Percentiles rank a stretch among this genome's conserved stretches.
These are phyloP conservation scores for Lecanosticta acicola DNA, from an alignment of 2,329 filamentous ascomycete species.

Conservation along the genomic window DNA sequence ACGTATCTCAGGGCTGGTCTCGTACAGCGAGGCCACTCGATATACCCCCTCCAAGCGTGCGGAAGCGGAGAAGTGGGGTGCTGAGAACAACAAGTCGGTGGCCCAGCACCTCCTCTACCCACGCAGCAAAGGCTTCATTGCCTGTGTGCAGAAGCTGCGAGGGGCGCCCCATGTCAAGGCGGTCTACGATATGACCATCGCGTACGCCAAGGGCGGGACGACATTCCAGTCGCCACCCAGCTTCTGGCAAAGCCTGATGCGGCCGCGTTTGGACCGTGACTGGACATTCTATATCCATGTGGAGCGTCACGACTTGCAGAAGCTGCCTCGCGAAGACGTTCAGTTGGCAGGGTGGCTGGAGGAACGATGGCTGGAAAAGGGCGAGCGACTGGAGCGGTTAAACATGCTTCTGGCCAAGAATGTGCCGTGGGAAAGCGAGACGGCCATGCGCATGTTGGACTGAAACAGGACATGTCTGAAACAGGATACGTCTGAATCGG, in stretches of 20 bases:
- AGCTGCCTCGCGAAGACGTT: constrained; percentile 28
- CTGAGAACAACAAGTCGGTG: constrained; percentile 45
- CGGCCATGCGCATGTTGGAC: not conserved
- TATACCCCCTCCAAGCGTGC: constrained; percentile 51
- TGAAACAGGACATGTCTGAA: too few species aligned
- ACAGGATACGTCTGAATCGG: too few species aligned
- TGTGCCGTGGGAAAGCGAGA: constrained; percentile 11
- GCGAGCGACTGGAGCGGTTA: constrained; percentile 30
- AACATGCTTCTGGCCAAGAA: constrained; percentile 12
- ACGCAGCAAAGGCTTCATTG: constrained; percentile 56
- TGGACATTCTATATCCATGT: constrained; percentile 34
- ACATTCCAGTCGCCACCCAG: constrained; percentile 31
- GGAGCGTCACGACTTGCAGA: constrained; percentile 25
- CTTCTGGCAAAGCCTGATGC: constrained; percentile 30
- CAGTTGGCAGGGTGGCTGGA: constrained; percentile 34
- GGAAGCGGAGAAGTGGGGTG: constrained; percentile 50
- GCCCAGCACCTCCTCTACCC: constrained; percentile 56
- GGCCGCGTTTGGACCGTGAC: constrained; percentile 20
- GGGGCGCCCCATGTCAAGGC: constrained; percentile 31
- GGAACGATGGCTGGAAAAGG: constrained; percentile 34
- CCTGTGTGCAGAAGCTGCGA: constrained; percentile 52
- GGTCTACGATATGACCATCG: constrained; percentile 38
- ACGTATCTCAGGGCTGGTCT: constrained; percentile 52
- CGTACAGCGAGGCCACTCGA: constrained; percentile 59
- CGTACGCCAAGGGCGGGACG: constrained; percentile 27